phyloP scores from a whole-genome alignment of 164 flowering plant genomes.

The Magnolia kwangsiensis region DNA sequence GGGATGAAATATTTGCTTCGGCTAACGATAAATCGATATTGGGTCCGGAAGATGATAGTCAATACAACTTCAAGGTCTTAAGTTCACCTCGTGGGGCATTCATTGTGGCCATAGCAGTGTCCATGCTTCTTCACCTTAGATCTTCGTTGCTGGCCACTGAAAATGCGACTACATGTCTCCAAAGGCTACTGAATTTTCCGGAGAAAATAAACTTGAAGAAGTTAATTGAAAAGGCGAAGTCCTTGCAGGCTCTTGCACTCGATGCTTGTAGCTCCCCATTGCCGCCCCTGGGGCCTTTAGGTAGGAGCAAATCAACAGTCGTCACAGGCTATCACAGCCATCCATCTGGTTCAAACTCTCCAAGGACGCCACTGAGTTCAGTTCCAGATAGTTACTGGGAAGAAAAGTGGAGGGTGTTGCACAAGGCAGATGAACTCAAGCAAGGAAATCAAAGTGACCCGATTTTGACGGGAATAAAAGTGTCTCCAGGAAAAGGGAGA shows the following conservation, averaged over 20 bases:
- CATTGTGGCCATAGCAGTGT: conserved; percentile 74
- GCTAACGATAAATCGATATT: conserved; percentile 37
- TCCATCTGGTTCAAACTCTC: conserved; percentile 51
- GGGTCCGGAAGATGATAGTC: conserved; percentile 27
- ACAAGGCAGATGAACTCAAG: conserved; percentile 57
- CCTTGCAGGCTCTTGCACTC: conserved; percentile 63
- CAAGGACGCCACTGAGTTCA: conserved; percentile 45
- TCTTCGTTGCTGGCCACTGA: conserved; percentile 92
- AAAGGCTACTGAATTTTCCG: conserved; percentile 76
- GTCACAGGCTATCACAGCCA: conserved; percentile 40
- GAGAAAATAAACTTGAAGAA: conserved; percentile 51
- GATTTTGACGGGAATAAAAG: conserved; percentile 35
- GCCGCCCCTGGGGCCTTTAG: conserved; percentile 19
- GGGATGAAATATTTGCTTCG: conserved; percentile 89
- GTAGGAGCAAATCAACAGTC: conserved; percentile 32
- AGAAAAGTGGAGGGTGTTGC: conserved; percentile 82
- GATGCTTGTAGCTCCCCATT: conserved; percentile 30
- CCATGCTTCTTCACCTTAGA: conserved; percentile 80
- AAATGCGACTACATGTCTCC: conserved; percentile 80
- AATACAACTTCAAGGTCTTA: conserved; percentile 32
- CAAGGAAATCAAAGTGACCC: conserved; percentile 28
- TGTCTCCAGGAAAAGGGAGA: conserved; percentile 53
- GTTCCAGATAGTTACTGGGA: conserved; percentile 95
- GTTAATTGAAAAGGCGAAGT: conserved; percentile 69
- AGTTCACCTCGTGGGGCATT: conserved; percentile 76